Conservation (phyloP, 805 yeast species). For the Jamesozyma gamospora region DNA sequence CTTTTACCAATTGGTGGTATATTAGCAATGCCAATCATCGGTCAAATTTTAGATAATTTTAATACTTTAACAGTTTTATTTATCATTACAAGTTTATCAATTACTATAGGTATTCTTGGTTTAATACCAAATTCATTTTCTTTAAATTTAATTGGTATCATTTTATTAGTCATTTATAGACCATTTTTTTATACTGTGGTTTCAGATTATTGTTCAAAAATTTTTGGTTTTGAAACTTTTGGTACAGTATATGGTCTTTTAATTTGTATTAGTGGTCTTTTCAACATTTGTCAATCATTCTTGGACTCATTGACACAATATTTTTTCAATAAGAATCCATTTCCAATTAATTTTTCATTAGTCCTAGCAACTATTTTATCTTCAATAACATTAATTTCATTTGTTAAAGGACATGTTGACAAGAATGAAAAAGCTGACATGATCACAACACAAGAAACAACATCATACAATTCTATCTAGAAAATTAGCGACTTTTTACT, state of each 20-base stretch:
- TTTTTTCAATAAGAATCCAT: constrained; percentile 61
- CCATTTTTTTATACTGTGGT: constrained; percentile 91
- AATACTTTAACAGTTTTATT: constrained; percentile 48
- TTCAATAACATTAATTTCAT: constrained; percentile 2
- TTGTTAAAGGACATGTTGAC: too few species aligned
- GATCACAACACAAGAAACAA: too few species aligned
- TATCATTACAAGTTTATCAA: constrained; percentile 44
- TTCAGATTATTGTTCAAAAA: constrained; percentile 84
- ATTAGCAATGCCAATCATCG: constrained; percentile 78
- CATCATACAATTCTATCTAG: too few species aligned
- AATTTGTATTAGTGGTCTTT: constrained; percentile 73
- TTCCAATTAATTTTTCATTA: constrained; percentile 58
- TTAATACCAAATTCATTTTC: constrained; percentile 35
- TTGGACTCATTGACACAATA: constrained; percentile 66
- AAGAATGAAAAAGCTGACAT: too few species aligned
- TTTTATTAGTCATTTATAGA: constrained; percentile 67
- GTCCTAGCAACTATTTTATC: constrained; percentile 41
- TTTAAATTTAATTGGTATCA: constrained; percentile 59
- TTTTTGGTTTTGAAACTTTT: constrained; percentile 85
- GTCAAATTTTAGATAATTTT: constrained; percentile 64
- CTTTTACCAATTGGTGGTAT: constrained; percentile 87
- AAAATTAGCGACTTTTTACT: too few species aligned
- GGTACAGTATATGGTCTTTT: constrained; percentile 86
- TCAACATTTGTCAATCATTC: constrained; percentile 60
- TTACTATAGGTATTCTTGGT: constrained; percentile 63